Base-by-base conservation (phyloP, 192 early-diverging fungal species). In the Powellomyces hirtus region DNA sequence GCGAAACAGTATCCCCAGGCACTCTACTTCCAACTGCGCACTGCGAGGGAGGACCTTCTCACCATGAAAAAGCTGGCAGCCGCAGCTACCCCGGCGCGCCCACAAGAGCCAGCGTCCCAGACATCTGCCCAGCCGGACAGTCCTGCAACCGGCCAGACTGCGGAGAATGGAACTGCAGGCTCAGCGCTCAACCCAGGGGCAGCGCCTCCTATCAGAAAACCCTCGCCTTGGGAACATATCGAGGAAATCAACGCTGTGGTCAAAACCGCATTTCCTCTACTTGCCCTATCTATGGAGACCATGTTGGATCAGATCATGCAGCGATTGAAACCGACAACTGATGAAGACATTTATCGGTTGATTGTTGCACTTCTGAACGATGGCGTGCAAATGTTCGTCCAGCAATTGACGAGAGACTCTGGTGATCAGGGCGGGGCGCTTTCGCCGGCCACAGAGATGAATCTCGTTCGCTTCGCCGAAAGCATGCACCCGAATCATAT, bases 281-380 rank as follows among this genome's bases (percentile, higher is more conserved):
- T 98, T 33, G 90, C 93, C 1, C 74, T 98, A 42, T 92, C 96
- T 14, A 96, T 99, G 90, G 96, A 99, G 80, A 94, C 91, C 0
- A 98, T 99, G 93, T 90, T 95, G 5, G 95, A 99, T 72, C 95
- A 98, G 77, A 94, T 99, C n/a, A 88, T 92, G 42, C 86, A 90
- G 63, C 84, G 92, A 4, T 77, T 99, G 51, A 98, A 98, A 74
- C 95, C 95, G 1, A 89, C 89, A 8, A 88, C 93, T 0, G 95
- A 98, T 73, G 96, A 99, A 72, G 98, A 99, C 62, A 97, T 98
- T 59, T 98, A 99, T 64, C 85, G 98, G 14, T 75, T 98, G 58
- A 92, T 97, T 62, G 91, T 92, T 22, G 94, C 94, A 5, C 78
- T 98, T 22, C 84, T 96, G 29, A 92, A 88, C 26, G 98, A 98